Base-by-base conservation (phyloP, 1,284 basidiomycete genomes). In the Golubevia sp. region DNA sequence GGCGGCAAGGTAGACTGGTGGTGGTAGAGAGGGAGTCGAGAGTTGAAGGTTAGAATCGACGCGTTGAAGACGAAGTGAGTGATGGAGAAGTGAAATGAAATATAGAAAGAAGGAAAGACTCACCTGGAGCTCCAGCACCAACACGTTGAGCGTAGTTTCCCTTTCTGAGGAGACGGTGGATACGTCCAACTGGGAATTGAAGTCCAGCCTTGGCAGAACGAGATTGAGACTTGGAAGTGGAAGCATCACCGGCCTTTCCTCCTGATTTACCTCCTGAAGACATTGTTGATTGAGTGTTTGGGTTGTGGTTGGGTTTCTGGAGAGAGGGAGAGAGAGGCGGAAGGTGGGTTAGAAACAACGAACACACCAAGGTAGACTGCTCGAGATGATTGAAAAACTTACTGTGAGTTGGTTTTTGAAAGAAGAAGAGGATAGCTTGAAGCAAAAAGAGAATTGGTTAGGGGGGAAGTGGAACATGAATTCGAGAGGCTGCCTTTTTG, bases 141-240 rank as follows among this genome's bases (percentile, higher is more conserved):
- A 92, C 87, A 85, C 90, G 90, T 82, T 90, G 88, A 59, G 90
- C 90, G 71, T 92, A 92, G 88, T 93, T 92, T 70, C 91, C 91
- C 86, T 89, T 89, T 88, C 92, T 92, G 82, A 93, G 86, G 59
- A 91, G 88, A 88, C 92, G 89, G 85, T 93, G 91, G 79, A 94
- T 91, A 88, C 92, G 91, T 85, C 91, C 90, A 72, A 94, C 92
- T 65, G 92, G 92, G 87, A 93, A 91, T 84, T 84, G 92, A n/a
- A n/a, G 89, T 70, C 92, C 91, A 71, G 91, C 91, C 86, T 91
- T 92, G 71, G 90, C 88, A 55, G 92, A 93, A 70, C 92, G 90
- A 52, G 92, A 92, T 74, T 89, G 84, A 58, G 86, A 83, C 85
- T 87, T 87, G 84, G 85, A 73, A 69, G 84, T 82, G 65, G 85